These are phyloP conservation scores for Durio zibethinus DNA, from an alignment of 345 rosid genomes.

Conservation along the genomic window DNA sequence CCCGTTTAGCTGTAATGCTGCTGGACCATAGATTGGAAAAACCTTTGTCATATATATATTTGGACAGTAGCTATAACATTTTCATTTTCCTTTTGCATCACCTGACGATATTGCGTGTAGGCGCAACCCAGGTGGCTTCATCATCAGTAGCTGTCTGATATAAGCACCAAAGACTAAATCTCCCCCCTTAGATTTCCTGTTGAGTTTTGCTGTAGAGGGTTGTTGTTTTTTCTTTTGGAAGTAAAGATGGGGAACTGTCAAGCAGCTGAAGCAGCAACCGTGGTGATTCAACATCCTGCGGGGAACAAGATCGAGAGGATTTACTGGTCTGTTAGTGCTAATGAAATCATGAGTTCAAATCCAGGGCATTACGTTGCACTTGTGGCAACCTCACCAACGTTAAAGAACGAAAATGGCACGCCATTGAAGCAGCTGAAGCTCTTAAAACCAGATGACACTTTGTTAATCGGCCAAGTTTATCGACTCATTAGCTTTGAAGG, in stretches of 20 bases:
- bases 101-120: no score
- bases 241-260: constrained; percentile 81
- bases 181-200: background rate
- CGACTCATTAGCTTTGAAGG: constrained; percentile 87
- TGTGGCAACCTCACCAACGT: constrained; percentile 46
- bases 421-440: constrained; percentile 82
- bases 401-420: constrained; percentile 37
- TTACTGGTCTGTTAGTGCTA: constrained; percentile 72
- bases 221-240: no score
- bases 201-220: background rate
- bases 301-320: constrained; percentile 65
- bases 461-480: constrained; percentile 68
- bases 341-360: constrained; percentile 62
- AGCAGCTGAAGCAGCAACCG: constrained; percentile 81
- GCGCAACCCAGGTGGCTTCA: no score
- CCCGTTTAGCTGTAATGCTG: no score
- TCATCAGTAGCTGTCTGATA: no score
- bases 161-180: no score
- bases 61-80: no score
- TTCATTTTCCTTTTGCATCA: no score
- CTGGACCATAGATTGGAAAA: no score
- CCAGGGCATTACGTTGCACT: constrained; percentile 88
- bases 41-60: no score
- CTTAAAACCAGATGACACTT: constrained; percentile 65
- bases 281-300: constrained; percentile 77